A percentile compares a stretch with the other conserved stretches of the same genome.
phyloP scores from a whole-genome alignment of 208 protist species.

The Leishmania amazonensis region DNA sequence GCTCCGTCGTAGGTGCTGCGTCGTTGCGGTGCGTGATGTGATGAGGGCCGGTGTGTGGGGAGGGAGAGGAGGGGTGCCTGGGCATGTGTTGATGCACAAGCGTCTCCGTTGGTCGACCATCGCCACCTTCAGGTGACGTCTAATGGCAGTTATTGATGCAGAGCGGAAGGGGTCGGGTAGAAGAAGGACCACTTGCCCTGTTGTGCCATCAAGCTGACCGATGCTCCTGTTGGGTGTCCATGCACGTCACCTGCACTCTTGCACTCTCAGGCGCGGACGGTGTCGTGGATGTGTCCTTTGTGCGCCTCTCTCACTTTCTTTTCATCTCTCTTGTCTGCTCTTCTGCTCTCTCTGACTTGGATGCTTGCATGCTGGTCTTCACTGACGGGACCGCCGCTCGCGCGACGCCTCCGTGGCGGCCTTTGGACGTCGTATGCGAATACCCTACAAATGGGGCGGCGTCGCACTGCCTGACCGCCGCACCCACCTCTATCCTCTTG shows the following conservation, averaged over 20 bases:
- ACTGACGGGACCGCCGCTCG: not conserved
- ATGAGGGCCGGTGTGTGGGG: not conserved
- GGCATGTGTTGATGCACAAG: not conserved
- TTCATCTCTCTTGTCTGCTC: not conserved
- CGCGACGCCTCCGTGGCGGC: too few species aligned
- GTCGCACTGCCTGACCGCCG: too few species aligned
- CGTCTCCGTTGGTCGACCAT: not conserved
- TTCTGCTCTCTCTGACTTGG: not conserved
- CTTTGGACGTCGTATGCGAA: too few species aligned
- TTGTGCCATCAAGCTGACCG: not conserved
- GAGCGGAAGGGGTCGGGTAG: not conserved
- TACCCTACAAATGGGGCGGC: too few species aligned
- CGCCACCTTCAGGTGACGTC: not conserved
- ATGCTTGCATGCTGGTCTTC: not conserved
- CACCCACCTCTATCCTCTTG: not conserved
- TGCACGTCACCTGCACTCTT: not conserved
- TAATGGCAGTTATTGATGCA: not conserved
- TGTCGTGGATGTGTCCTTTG: not conserved
- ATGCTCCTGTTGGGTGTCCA: not conserved
- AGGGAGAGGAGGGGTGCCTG: too few species aligned
- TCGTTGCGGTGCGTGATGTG: not conserved
- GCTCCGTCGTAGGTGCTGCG: not conserved
- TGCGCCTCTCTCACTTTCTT: not conserved
- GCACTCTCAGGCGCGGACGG: not conserved
- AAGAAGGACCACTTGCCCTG: not conserved